Base-by-base conservation (phyloP, 225 moss, liverwort and hornwort genomes). In the Polytrichum commune region DNA sequence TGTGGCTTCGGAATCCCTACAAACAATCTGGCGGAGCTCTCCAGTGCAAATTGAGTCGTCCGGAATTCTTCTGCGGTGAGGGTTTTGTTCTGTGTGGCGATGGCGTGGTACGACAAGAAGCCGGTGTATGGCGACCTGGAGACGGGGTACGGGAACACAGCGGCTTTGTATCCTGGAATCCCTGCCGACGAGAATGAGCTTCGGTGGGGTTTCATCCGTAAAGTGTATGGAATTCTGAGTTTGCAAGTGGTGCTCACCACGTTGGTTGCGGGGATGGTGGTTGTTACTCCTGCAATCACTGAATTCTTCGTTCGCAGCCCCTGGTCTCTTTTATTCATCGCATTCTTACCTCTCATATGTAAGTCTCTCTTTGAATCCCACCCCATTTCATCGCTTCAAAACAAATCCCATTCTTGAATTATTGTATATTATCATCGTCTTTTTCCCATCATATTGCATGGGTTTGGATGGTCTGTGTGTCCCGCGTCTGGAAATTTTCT, bases 81-180 rank as follows among this genome's bases (percentile, higher is more conserved):
- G 38, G 38, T 9, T 38, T 10, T 38, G 33, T 9, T 10, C 6
- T 46, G 46, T 66, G 60, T 22, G 23, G 68, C 20, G 13, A 91
- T 91, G 93, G 76, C 90, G 27, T 70, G 61, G 72, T 82, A 53
- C 24, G 79, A 74, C 38, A 74, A 73, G 54, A 85, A 82, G 73
- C 71, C 70, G 67, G 85, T 67, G 5, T 89, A 89, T 78, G 78
- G 86, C 0, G 95, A 96, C 65, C 69, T 93, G 7, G 95, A 96
- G 85, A 76, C 80, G 26, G 93, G 91, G 19, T 80, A 73, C 26
- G 90, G 86, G 9, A 68, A 70, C 26, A 66, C 80, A 19, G 79
- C 71, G 5, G 84, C 88, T 55, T 75, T 96, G 67, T 96, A 96
- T 28, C 95, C 95, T 16, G 91, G 90, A 57, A 83, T 93, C 26